Evolutionary conservation across 805 yeast species (phyloP).

Genomic region (Kodamaea nitidulidarum): DNA sequence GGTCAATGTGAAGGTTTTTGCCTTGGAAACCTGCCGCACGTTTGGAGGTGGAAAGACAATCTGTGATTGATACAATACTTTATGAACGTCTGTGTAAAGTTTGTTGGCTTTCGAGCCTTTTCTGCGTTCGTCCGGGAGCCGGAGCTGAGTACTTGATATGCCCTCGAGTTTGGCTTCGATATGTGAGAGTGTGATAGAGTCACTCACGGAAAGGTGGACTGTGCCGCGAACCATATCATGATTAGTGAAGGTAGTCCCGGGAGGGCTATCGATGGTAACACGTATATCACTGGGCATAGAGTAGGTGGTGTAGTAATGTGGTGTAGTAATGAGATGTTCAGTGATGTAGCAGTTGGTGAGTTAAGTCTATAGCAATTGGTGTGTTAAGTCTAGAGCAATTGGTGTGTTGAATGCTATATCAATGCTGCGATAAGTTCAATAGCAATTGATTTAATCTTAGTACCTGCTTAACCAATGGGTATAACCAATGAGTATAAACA

Average conservation of each 20-base stretch:
- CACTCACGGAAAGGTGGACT: constrained; percentile 35
- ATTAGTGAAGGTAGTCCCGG: constrained; percentile 37
- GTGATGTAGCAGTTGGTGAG: too few species aligned
- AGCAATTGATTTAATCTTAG: too few species aligned
- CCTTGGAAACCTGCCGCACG: constrained; percentile 39
- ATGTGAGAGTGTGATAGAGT: constrained; percentile 41
- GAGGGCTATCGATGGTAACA: neutral
- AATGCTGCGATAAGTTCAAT: too few species aligned
- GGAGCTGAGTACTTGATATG: constrained; percentile 35
- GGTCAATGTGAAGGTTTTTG: constrained; percentile 43
- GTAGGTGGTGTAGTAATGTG: neutral
- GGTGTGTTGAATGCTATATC: too few species aligned
- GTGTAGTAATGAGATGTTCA: too few species aligned
- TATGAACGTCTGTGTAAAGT: constrained; percentile 37
- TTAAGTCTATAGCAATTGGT: too few species aligned
- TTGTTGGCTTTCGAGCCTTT: constrained; percentile 10
- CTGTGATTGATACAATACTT: constrained; percentile 44
- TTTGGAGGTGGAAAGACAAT: constrained; percentile 53
- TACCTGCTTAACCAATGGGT: too few species aligned
- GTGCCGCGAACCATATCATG: constrained; percentile 41
- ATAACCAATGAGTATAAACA: too few species aligned
- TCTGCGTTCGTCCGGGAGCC: constrained; percentile 19
- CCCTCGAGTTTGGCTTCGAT: constrained; percentile 55
- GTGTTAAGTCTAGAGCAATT: too few species aligned
- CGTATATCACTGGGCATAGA: neutral